Base-by-base conservation (phyloP, 2,329 filamentous ascomycete species). In the Paraconiothyrium brasiliense region DNA sequence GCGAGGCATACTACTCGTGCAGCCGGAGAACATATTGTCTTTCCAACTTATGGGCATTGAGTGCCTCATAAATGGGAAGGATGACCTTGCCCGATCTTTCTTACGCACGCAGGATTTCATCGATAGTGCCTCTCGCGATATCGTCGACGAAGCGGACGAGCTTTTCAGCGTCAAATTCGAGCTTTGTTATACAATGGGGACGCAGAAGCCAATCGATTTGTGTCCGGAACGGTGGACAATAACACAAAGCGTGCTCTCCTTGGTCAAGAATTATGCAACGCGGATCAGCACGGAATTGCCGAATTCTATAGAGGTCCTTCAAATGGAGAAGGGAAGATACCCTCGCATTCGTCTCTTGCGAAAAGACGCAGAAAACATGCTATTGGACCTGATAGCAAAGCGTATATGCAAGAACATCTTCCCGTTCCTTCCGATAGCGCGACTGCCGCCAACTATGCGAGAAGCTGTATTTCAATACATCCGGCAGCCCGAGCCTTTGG, bases 121-220 rank as follows among this genome's bases (percentile, higher is more conserved):
- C 1, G 73, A 84, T 34, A 14, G 54, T 0, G 61, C 73, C 1
- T 80, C 83, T 0, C 78, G 87, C 0, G 87, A 90, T 62, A 81
- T 91, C 1, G 79, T 91, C 0, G 88, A 91, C 59, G 88, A 91
- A 71, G 88, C 85, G 43, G 89, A 91, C 51, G 87, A 90, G 59
- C 87, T 86, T 57, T 85, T 90, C 47, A 86, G 82, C 47, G 81
- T 84, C 4, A 86, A 84, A 50, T 89, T 88, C 43, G 87, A 91
- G 67, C 72, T 90, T 0, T 79, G 90, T 1, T 90, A 91, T 60
- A 89, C 87, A 0, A 84, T 90, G 66, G 89, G 88, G 0, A 62
- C 71, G 0, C 85, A 88, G 60, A 68, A 71, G 1, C 65, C 82
- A 0, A 78, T 89, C 0, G 85, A 90, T 5, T 77, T 83, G 11